Evolutionary conservation across 2,329 filamentous ascomycete genomes (phyloP), one percentile per base, ranked within the genome.

Genomic region (Venturia carpophila): DNA sequence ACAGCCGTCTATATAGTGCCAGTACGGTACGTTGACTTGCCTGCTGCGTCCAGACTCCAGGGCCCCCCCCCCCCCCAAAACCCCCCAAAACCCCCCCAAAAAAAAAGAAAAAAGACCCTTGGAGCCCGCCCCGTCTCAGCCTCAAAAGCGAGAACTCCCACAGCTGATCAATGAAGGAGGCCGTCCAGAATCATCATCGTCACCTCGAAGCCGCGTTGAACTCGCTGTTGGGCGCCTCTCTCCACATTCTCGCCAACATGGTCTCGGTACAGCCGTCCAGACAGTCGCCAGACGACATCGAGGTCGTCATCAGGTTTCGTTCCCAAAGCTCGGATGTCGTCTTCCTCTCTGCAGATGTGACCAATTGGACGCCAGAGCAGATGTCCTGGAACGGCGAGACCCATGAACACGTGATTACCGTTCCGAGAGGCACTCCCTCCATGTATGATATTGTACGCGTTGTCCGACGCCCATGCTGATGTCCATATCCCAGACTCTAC

Each of bases 201-300:
- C 52, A 58, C 52, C 52, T 5, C 52, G 52, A 58, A 58, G 52
- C 52, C 52, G 27, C 52, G 1, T 37, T 58, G 30, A 37, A 58
- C 52, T 58, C 52, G 6, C 7, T 58, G 27, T 19, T 58, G 30
- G 37, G 52, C 30, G 52, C 52, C 3, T 58, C 52, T 58, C 52
- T 58, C 19, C 52, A 37, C 30, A 58, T 58, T 15, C 52, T 58
- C 52, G 52, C 52, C 63, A 64, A 56, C 5, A 64, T 64, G 63
- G 63, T 64, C 52, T 64, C 63, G 13, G 63, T 58, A 39, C 63
- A 58, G 11, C 63, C 63, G 15, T 64, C 63, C 21, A 56, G 47
- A 24, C 27, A 17, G 21, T 64, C 63, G 49, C 63, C 63, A 10
- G 63, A 64, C 11, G 30, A 47, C 9, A 41, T 64, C 63, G 63